phyloP scores from a whole-genome alignment of 2,329 filamentous ascomycete species.

The Exophiala alcalophila region DNA sequence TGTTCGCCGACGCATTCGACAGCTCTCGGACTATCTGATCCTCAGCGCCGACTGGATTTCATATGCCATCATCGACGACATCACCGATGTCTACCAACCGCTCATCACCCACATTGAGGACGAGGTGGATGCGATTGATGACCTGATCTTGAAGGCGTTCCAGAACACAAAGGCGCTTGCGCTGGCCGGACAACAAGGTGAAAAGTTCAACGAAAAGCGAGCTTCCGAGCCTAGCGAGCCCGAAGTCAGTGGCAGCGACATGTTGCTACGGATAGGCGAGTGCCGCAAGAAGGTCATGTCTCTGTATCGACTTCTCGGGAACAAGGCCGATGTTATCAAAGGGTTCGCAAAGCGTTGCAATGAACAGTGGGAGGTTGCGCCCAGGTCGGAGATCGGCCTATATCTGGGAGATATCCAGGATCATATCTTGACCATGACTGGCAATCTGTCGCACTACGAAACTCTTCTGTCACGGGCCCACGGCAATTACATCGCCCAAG shows the following conservation, averaged over 20 bases:
- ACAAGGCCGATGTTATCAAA: constrained; percentile 98
- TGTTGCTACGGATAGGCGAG: constrained; percentile 88
- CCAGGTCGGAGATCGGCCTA: constrained; percentile 91
- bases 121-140: constrained; percentile 95
- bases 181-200: constrained; percentile 37
- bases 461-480: constrained; percentile 92
- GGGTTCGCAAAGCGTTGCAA: constrained; percentile 98
- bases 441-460: constrained; percentile 92
- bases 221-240: constrained; percentile 38
- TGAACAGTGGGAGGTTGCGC: constrained; percentile 95
- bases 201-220: constrained; percentile 44
- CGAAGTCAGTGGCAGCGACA: constrained; percentile 63
- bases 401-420: constrained; percentile 98
- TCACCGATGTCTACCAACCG: constrained; percentile 92
- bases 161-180: constrained; percentile 46
- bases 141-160: constrained; percentile 80
- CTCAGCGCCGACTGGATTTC: constrained; percentile 96
- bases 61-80: constrained; percentile 96
- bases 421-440: constrained; percentile 98
- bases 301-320: constrained; percentile 85
- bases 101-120: constrained; percentile 91
- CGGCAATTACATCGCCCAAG: constrained; percentile 96
- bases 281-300: constrained; percentile 98
- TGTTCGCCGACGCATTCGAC: constrained; percentile 86
- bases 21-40: constrained; percentile 89